Percentiles rank a stretch among this genome's conserved stretches.
phyloP scores from a whole-genome alignment of 495 filamentous ascomycete genomes.

The Talaromyces trachyspermus region DNA sequence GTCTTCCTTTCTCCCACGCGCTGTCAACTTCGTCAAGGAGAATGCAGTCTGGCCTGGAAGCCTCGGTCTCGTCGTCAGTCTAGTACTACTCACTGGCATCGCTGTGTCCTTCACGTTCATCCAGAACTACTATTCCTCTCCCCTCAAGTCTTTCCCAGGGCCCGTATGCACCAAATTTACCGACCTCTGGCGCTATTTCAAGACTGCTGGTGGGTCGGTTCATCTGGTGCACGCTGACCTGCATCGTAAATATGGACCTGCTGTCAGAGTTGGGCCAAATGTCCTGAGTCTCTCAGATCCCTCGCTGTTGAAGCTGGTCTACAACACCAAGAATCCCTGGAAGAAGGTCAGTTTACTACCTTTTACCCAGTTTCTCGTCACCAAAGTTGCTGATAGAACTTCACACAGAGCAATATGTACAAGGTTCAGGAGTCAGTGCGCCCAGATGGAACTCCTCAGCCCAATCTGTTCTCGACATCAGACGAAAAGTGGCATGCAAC shows the following conservation, averaged over 20 bases:
- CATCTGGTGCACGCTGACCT: conserved; percentile 22
- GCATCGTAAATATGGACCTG: conserved; percentile 27
- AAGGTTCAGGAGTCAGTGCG: conserved; percentile 20
- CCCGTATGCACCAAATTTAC: conserved; percentile 18
- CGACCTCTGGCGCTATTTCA: conserved; percentile 22
- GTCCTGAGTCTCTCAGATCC: conserved; percentile 30
- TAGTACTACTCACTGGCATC: background rate
- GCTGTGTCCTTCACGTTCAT: conserved; percentile 8
- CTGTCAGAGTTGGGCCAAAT: conserved; percentile 31
- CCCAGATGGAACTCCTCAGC: conserved; percentile 13
- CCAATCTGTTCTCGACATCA: conserved; percentile 22
- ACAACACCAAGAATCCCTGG: conserved; percentile 24
- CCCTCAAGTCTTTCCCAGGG: conserved; percentile 21
- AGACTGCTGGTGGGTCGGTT: conserved; percentile 19
- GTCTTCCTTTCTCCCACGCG: too few species aligned
- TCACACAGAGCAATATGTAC: conserved; percentile 24
- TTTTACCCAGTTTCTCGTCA: background rate
- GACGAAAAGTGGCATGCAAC: conserved; percentile 26
- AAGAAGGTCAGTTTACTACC: conserved; percentile 20
- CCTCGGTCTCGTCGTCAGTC: background rate
- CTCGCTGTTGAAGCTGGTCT: conserved; percentile 23
- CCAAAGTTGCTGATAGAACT: background rate
- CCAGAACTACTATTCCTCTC: conserved; percentile 18
- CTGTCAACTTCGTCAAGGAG: too few species aligned
- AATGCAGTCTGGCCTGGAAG: background rate